These are phyloP conservation scores for Epichloe brachyelytri DNA, from an alignment of 2,329 filamentous ascomycete species.

Conservation along the genomic window DNA sequence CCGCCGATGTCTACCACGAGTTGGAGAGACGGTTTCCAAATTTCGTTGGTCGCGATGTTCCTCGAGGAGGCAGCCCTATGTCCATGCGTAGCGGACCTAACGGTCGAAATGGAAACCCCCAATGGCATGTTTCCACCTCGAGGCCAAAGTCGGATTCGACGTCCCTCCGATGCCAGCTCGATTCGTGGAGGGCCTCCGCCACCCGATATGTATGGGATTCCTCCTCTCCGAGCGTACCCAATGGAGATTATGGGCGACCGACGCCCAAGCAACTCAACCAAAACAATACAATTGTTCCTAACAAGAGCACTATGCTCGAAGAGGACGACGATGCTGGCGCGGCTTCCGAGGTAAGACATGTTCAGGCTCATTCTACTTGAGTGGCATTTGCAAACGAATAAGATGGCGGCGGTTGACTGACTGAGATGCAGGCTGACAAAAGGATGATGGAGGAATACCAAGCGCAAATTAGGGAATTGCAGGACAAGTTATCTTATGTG, in stretches of 20 bases:
- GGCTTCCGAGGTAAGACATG: constrained; percentile 26
- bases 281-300: constrained; percentile 91
- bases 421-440: constrained; percentile 44
- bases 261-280: constrained; percentile 75
- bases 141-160: constrained; percentile 38
- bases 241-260: constrained; percentile 60
- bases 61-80: constrained; percentile 56
- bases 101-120: constrained; percentile 48
- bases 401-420: not conserved
- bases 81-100: constrained; percentile 43
- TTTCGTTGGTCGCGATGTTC: constrained; percentile 58
- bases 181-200: constrained; percentile 32
- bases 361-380: not conserved
- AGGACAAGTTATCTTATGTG: constrained; percentile 59
- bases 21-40: constrained; percentile 79
- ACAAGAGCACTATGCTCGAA: constrained; percentile 95
- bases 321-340: constrained; percentile 62
- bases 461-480: constrained; percentile 59
- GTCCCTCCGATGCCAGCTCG: constrained; percentile 51
- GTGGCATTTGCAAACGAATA: not conserved
- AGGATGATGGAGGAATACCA: constrained; percentile 71
- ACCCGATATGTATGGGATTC: constrained; percentile 37
- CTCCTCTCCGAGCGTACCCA: constrained; percentile 45
- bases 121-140: constrained; percentile 35
- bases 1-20: constrained; percentile 93